These are phyloP conservation scores for Huntiella abstrusa DNA, from an alignment of 2,329 filamentous ascomycete species.

Conservation along the genomic window DNA sequence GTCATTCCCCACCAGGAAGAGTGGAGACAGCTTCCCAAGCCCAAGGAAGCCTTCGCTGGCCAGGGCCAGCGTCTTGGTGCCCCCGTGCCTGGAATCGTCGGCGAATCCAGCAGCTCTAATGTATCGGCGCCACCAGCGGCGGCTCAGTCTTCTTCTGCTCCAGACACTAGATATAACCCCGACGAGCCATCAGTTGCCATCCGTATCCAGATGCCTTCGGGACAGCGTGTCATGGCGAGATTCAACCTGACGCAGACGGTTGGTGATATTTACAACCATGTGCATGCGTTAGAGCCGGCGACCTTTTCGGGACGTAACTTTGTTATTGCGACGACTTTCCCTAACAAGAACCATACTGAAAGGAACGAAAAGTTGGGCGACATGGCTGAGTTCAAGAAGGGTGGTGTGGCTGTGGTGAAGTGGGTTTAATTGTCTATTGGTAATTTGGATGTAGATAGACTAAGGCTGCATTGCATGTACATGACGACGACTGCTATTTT, in stretches of 20 bases:
- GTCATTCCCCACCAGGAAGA: slow-evolving; percentile 58
- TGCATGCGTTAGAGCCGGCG: slow-evolving; percentile 39
- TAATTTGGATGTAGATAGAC: too few species aligned
- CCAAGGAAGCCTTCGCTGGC: slow-evolving; percentile 59
- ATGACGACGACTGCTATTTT: too few species aligned
- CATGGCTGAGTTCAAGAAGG: slow-evolving; percentile 45
- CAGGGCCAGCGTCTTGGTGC: slow-evolving; percentile 57
- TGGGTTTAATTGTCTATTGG: slow-evolving; percentile 18
- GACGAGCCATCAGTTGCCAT: slow-evolving; percentile 50
- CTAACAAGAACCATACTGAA: slow-evolving; percentile 61
- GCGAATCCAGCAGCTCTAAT: neutral
- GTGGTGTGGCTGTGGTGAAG: slow-evolving; percentile 47
- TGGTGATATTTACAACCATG: slow-evolving; percentile 58
- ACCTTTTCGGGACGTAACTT: slow-evolving; percentile 40
- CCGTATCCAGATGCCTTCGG: slow-evolving; percentile 62
- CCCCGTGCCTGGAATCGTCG: slow-evolving; percentile 45
- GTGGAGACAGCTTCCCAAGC: slow-evolving; percentile 53
- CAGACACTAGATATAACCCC: slow-evolving; percentile 32
- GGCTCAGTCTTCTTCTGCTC: slow-evolving; percentile 20
- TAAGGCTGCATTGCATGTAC: too few species aligned
- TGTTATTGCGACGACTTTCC: slow-evolving; percentile 67
- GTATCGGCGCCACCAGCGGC: slow-evolving; percentile 8
- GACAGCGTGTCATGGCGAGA: slow-evolving; percentile 55
- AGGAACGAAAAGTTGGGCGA: slow-evolving; percentile 39
- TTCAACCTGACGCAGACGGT: slow-evolving; percentile 70